Evolutionary conservation across 176 grass and related monocot genomes (phyloP), one percentile per base, ranked within the genome.

Genomic region (Phragmites australis): DNA sequence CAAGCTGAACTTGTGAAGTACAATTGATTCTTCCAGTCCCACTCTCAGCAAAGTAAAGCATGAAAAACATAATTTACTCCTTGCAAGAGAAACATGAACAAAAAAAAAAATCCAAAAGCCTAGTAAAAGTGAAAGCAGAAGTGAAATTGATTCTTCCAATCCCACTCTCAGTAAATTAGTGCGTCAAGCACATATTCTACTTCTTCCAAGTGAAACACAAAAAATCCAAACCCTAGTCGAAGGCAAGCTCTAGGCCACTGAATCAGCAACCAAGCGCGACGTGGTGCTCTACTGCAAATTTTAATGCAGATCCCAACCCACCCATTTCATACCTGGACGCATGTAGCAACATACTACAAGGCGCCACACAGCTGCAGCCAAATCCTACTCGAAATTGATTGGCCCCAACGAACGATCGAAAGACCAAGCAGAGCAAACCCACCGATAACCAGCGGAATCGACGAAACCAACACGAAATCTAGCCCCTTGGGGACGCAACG

Each of bases 221-320:
- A 58, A 81, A 70, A 44, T 18, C 66, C 55, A 81, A 49, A 71
- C 71, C 70, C 63, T 85, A 85, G 19, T 37, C 2, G 11, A 29
- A 48, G 23, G 7, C 16, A 79, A 79, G 59, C 50, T 68, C 67
- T 25, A 62, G 62, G 65, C 32, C 39, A 47, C 62, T 55, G 76
- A 46, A 75, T 39, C 25, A 80, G 60, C 10, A 64, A 49, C 2
- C 27, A 8, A 3, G 25, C 12, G 13, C 49, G 10, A 15, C 22
- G 26, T 37, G 49, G 44, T 6, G 1, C 52, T 15, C 26, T 62
- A 54, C 68, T 76, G 22, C 45, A 7, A 39, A 81, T 65, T 44
- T 55, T 58, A 65, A 62, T 76, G 77, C 82, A 75, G 73, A 87
- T 83, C 85, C 63, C 41, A 42, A 60, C 40, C 55, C 15, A n/a